A percentile compares a stretch with the other conserved stretches of the same genome.
These are phyloP conservation scores for Falciphora oryzae DNA, from an alignment of 2,329 filamentous ascomycete species.

Conservation along the genomic window DNA sequence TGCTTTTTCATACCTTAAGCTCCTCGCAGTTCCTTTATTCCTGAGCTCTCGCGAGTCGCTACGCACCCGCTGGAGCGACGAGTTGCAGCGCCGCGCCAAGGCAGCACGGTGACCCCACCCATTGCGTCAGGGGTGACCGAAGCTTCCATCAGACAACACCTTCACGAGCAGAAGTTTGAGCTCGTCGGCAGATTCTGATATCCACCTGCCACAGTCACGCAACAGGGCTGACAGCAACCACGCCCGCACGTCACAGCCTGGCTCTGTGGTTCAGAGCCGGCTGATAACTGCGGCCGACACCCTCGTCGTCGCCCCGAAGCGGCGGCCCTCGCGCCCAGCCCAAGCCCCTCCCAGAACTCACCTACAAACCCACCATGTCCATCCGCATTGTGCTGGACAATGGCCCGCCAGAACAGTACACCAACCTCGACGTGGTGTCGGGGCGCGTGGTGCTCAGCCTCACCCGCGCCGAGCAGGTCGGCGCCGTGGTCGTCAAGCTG, in stretches of 20 bases:
- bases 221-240: not conserved
- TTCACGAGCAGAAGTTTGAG: not conserved
- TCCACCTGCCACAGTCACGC: not conserved
- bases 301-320: too few species aligned
- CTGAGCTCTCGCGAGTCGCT: too few species aligned
- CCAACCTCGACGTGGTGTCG: constrained; percentile 69
- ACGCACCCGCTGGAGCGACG: too few species aligned
- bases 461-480: constrained; percentile 63
- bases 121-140: not conserved
- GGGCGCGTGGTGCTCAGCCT: constrained; percentile 54
- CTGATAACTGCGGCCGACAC: not conserved
- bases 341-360: not conserved
- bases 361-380: constrained; percentile 43
- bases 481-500: constrained; percentile 73
- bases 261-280: not conserved
- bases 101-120: not conserved
- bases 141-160: not conserved
- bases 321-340: too few species aligned
- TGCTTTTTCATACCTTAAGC: not conserved
- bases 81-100: not conserved
- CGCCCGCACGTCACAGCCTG: not conserved
- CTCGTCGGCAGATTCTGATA: not conserved
- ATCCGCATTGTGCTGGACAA: constrained; percentile 59
- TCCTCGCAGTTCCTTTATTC: not conserved
- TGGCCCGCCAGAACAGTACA: constrained; percentile 64